Evolutionary conservation across 306 rosid genomes (phyloP).

Genomic region (Echinosophora koreensis): DNA sequence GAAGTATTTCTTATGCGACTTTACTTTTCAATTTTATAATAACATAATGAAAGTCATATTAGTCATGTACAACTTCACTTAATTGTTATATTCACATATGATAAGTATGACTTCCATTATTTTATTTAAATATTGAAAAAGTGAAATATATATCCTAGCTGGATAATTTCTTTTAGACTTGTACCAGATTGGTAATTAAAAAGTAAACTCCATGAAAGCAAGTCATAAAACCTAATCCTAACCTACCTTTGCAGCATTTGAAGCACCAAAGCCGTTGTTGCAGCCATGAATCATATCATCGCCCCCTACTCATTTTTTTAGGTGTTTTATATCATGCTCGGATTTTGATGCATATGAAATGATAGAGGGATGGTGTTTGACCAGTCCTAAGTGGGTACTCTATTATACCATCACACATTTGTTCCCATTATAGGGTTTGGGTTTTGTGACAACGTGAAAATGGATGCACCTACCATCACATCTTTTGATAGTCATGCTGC

Average conservation of each 20-base stretch:
- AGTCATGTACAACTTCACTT: too few relatives aligned
- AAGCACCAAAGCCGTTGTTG: not conserved
- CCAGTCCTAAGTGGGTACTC: slow-evolving; percentile 47
- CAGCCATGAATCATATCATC: not conserved
- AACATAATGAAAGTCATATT: too few relatives aligned
- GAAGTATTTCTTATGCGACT: too few relatives aligned
- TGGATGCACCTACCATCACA: slow-evolving; percentile 45
- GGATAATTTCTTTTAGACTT: too few relatives aligned
- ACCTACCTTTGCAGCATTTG: not conserved
- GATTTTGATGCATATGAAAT: slow-evolving; percentile 47
- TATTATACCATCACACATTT: slow-evolving; percentile 39
- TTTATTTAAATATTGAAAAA: too few relatives aligned
- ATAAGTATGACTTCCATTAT: too few relatives aligned
- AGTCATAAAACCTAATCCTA: slow-evolving; percentile 10
- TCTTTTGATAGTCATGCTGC: slow-evolving; percentile 39
- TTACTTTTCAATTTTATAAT: too few relatives aligned
- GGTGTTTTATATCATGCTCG: not conserved
- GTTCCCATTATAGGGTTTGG: slow-evolving; percentile 48
- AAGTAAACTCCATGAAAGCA: not conserved
- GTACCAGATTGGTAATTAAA: too few relatives aligned
- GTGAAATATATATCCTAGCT: too few relatives aligned
- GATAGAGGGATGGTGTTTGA: slow-evolving; percentile 57
- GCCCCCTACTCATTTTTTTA: not conserved
- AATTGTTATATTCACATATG: too few relatives aligned
- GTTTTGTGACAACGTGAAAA: slow-evolving; percentile 51